These are phyloP conservation scores for Cladosporium colombiae DNA, from an alignment of 2,329 filamentous ascomycete genomes.

Conservation along the genomic window DNA sequence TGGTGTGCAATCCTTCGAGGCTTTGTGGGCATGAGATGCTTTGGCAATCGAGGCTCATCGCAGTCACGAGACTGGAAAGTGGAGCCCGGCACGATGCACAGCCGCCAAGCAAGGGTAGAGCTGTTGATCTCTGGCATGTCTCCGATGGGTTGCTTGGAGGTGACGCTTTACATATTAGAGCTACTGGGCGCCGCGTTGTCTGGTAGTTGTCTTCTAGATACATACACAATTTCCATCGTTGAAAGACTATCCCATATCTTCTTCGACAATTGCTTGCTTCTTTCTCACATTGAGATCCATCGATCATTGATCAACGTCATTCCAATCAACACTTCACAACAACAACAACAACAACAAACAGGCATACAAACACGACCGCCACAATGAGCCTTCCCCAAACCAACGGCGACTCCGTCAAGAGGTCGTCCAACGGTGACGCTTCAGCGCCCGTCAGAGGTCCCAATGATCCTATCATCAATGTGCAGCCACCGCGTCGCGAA, in stretches of 20 bases:
- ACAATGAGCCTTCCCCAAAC: constrained; percentile 18
- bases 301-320: neutral
- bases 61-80: constrained; percentile 12
- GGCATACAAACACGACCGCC: neutral
- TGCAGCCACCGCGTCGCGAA: constrained; percentile 77
- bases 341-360: constrained; percentile 11
- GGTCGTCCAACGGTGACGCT: neutral
- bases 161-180: constrained; percentile 13
- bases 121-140: neutral
- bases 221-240: neutral
- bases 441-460: neutral
- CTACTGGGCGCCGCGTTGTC: neutral
- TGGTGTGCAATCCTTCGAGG: constrained; percentile 10
- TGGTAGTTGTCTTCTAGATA: neutral
- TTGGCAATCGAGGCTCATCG: constrained; percentile 12
- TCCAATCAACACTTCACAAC: constrained; percentile 1
- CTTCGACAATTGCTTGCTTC: neutral
- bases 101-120: constrained; percentile 14
- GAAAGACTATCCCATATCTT: neutral
- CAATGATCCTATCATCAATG: constrained; percentile 49
- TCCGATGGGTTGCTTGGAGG: neutral
- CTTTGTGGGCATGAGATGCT: neutral
- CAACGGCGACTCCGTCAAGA: constrained; percentile 12
- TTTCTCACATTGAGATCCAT: neutral
- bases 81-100: constrained; percentile 9